Evolutionary conservation across 1,284 basidiomycete species (phyloP), one percentile per base, ranked within the genome.

Genomic region (Acaromyces ingoldii): DNA sequence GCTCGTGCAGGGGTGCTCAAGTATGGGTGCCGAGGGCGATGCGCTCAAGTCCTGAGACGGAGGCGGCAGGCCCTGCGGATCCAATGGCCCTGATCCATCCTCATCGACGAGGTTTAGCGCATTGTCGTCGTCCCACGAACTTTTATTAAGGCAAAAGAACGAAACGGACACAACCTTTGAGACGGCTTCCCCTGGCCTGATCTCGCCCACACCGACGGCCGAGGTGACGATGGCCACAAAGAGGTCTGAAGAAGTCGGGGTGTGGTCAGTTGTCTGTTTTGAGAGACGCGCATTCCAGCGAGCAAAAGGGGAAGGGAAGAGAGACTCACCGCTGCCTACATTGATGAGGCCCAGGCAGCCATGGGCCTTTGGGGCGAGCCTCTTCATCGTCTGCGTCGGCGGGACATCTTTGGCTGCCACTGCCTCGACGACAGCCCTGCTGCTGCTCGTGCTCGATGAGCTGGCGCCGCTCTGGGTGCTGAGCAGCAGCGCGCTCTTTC

Each of bases 1-100:
- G 0, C 90, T 87, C 46, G 83, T 77, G 73, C 91, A 95, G 2
- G 95, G 93, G 72, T 97, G 90, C 68, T 95, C 90, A 9, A 28
- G 50, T 41, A 31, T 34, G 41, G 11, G 38, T 15, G 11, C 13
- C 19, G 24, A 43, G 22, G 3, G 47, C 15, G 17, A 5, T 15
- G 6, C n/a, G 22, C 2, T 11, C 30, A 22, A 25, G 47, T 29
- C 21, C 46, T 41, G 31, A 13, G 41, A 26, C 17, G 40, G 9
- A 42, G 47, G 24, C 51, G 50, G n/a, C 49, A 44, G 38, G 57
- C 60, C 42, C 42, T 57, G 48, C 5, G 63, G 45, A 40, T 69
- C 59, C 19, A 62, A 42, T 33, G 63, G 39, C 26, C 46, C 55
- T 24, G 55, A 42, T 44, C 34, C 17, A 38, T 29, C 30, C 9